Base-by-base conservation (phyloP, 2,329 filamentous ascomycete genomes). In the Colletotrichum cereale region DNA sequence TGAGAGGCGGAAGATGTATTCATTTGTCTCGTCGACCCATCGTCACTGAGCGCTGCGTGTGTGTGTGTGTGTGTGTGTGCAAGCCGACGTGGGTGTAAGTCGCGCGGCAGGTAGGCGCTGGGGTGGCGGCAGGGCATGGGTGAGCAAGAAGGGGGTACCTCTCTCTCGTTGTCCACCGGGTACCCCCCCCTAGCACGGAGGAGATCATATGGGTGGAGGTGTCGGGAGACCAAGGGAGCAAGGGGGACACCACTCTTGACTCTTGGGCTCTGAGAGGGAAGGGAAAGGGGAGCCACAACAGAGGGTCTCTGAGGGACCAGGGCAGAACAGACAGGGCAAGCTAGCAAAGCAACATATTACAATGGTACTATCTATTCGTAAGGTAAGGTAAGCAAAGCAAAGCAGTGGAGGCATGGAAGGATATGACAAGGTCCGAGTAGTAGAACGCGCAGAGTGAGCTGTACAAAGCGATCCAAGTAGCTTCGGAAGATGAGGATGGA, bases 151-250 rank as follows among this genome's bases (percentile, higher is more conserved):
- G 57, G 52, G 65, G 44, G 50, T 26, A 31, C 29, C 16, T 38
- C 40, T 48, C 50, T 67, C 64, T 56, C 24, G 31, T 40, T 26
- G 52, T 52, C 64, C 52, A 63, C 68, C 66, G 65, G 58, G 66
- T 72, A 53, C 58, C 66, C 66, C 58, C 66, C 66, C 65, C 65
- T 56, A 63, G 53, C 60, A 69, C 47, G 44, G 64, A 73, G 73
- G 61, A 73, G 73, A 74, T 74, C 73, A 73, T 71, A 62, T 66
- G 67, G 67, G 71, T 73, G 71, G 67, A 73, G 67, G 61, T 67
- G 67, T 70, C 71, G 71, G 71, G 48, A 60, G 56, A 67, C 71
- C 67, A 67, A 74, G 62, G 73, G 71, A 73, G 73, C 71, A 74
- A 67, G 71, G 73, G 60, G 71, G 66, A 53, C 55, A 61, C 47